These are phyloP conservation scores for Flagelloscypha sp. DNA, from an alignment of 768 basidiomycete species.

Conservation along the genomic window DNA sequence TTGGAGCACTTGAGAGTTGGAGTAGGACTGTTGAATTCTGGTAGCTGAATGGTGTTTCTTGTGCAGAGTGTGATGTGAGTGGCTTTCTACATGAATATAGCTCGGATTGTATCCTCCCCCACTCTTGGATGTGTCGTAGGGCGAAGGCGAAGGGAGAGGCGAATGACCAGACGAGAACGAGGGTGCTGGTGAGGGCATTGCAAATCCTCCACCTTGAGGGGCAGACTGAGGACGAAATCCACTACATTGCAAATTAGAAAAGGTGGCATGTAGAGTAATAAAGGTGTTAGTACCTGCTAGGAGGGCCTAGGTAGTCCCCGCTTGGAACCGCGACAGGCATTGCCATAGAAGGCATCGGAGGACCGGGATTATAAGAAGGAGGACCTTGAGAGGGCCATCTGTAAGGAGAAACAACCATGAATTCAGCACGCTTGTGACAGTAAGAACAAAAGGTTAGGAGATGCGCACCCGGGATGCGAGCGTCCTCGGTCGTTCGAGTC, in stretches of 20 bases:
- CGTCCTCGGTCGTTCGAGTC: neutral
- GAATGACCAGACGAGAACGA: neutral
- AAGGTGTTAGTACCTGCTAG: neutral
- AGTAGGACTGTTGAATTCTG: too few species aligned
- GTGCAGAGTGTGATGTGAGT: too few species aligned
- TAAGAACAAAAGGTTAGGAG: too few species aligned
- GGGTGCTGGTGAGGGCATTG: constrained; percentile 1
- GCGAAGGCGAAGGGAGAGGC: neutral
- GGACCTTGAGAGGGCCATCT: too few species aligned
- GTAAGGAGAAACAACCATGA: too few species aligned
- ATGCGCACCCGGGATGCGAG: neutral
- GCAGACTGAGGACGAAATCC: neutral
- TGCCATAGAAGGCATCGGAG: constrained; percentile 1
- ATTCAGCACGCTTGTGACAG: too few species aligned
- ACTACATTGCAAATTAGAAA: neutral
- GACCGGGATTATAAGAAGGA: neutral
- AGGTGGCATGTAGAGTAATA: neutral
- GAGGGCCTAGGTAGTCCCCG: too few species aligned
- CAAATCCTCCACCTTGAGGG: neutral
- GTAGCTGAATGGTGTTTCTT: too few species aligned
- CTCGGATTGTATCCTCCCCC: too few species aligned
- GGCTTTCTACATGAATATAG: too few species aligned
- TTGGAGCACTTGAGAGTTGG: neutral
- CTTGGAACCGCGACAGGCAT: constrained; percentile 2
- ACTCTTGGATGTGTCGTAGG: too few species aligned